Base-by-base conservation (phyloP, 345 rosid species). In the Ailanthus altissimus region DNA sequence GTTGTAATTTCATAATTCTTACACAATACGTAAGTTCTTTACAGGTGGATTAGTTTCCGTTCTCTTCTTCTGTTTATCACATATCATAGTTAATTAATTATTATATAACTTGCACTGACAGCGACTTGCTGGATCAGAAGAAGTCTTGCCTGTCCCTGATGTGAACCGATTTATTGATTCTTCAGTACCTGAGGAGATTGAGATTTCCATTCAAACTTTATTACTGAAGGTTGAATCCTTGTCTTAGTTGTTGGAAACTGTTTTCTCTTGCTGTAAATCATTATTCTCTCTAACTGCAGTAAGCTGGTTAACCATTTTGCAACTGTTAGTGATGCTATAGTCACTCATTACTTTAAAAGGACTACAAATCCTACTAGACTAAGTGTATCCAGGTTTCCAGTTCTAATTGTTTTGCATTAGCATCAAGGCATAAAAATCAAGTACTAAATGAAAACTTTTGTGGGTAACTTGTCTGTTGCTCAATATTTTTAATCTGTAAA, bases 121-220 rank as follows among this genome's bases (percentile, higher is more conserved):
- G 98, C 92, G 91, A 62, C 82, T 92, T 75, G 93, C 93, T 50
- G 94, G 89, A 74, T 86, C 88, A 64, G 97, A 94, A 78, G 98
- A 94, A 85, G 83, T 86, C 46, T 72, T 89, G 68, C 95, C 94
- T 76, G 63, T 80, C 64, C 88, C 90, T 38, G 86, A 80, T 61
- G 73, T 79, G 83, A 83, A 76, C 75, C 90, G 61, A 73, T 82
- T 84, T 75, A 23, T 76, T 4, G 88, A 84, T 81, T 79, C 85
- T 76, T 81, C 85, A 25, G 80, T 90, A 54, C 73, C 93, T 49
- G 81, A 78, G 81, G 94, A 89, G 79, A 84, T 88, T 68, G 90
- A 85, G 84, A 81, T 76, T 67, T 83, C 97, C 63, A 81, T 93
- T 82, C 88, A 85, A 73, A 80, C 85, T 64, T 82, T 84, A 72